phyloP scores from a whole-genome alignment of 75 land plant species.

The Cupressus sempervirens region DNA sequence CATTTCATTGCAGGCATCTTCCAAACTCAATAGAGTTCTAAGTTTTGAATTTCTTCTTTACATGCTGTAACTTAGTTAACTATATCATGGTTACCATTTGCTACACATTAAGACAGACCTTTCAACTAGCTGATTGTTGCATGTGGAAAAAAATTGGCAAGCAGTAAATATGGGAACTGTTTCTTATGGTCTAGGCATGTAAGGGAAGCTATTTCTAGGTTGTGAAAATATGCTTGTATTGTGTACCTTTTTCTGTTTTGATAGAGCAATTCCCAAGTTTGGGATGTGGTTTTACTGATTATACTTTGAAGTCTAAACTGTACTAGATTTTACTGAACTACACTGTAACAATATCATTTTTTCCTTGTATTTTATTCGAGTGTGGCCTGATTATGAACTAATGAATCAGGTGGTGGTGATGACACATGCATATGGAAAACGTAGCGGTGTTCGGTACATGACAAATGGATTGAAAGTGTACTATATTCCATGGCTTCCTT shows the following conservation, averaged over 20 bases:
- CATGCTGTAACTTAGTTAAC: not conserved
- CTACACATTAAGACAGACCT: not conserved
- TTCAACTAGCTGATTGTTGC: not conserved
- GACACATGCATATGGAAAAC: slow-evolving; percentile 93
- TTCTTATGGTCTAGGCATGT: not conserved
- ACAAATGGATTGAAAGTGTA: slow-evolving; percentile 93
- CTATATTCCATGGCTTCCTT: slow-evolving; percentile 86
- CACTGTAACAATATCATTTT: not conserved
- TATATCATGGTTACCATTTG: not conserved
- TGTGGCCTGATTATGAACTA: not conserved
- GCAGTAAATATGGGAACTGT: not conserved
- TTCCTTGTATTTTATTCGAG: not conserved
- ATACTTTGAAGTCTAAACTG: not conserved
- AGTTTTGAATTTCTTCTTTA: not conserved
- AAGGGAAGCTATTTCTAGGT: not conserved
- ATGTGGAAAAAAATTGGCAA: not conserved
- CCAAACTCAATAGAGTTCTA: not conserved
- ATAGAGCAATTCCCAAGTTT: not conserved
- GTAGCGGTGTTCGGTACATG: slow-evolving; percentile 91
- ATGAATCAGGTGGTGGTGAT: slow-evolving; percentile 78
- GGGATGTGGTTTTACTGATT: not conserved
- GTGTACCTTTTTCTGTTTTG: not conserved
- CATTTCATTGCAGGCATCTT: not conserved
- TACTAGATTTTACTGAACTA: not conserved
- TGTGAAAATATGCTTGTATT: not conserved